phyloP scores from a whole-genome alignment of 2,329 filamentous ascomycete species.

The Fusarium citri region DNA sequence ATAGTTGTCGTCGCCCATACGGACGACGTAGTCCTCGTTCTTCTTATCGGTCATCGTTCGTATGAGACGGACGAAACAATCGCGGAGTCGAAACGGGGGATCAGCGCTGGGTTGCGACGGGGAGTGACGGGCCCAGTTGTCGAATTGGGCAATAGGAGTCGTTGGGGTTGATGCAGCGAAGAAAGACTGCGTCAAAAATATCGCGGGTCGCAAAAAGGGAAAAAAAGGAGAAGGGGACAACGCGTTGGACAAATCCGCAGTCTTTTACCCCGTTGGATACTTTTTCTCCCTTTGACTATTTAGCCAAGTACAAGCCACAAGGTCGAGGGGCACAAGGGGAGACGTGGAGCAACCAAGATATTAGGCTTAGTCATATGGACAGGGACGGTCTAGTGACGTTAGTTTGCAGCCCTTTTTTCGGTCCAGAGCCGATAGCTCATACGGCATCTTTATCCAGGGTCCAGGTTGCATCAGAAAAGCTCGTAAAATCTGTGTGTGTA shows the following conservation, averaged over 20 bases:
- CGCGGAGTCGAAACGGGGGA: slow-evolving; percentile 16
- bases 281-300: slow-evolving; percentile 35
- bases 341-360: slow-evolving; percentile 34
- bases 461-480: slow-evolving; percentile 18
- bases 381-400: slow-evolving; percentile 18
- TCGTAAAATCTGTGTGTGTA: slow-evolving; percentile 20
- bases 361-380: slow-evolving; percentile 33
- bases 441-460: slow-evolving; percentile 13
- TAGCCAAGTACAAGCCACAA: slow-evolving; percentile 26
- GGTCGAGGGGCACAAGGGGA: slow-evolving; percentile 40
- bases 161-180: slow-evolving; percentile 6
- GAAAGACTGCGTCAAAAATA: not conserved
- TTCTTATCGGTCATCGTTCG: slow-evolving; percentile 84
- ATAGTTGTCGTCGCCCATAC: slow-evolving; percentile 71
- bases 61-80: slow-evolving; percentile 46
- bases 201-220: slow-evolving; percentile 1
- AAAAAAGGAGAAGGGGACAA: slow-evolving; percentile 7
- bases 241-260: not conserved
- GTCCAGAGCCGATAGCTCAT: slow-evolving; percentile 13
- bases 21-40: slow-evolving; percentile 82
- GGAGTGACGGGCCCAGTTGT: slow-evolving; percentile 18
- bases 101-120: slow-evolving; percentile 30
- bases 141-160: slow-evolving; percentile 15
- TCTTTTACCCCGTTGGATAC: slow-evolving; percentile 23
- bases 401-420: slow-evolving; percentile 21